Conservation (phyloP, 1,284 basidiomycete species). For the Pseudozyma tsukubaensis region DNA sequence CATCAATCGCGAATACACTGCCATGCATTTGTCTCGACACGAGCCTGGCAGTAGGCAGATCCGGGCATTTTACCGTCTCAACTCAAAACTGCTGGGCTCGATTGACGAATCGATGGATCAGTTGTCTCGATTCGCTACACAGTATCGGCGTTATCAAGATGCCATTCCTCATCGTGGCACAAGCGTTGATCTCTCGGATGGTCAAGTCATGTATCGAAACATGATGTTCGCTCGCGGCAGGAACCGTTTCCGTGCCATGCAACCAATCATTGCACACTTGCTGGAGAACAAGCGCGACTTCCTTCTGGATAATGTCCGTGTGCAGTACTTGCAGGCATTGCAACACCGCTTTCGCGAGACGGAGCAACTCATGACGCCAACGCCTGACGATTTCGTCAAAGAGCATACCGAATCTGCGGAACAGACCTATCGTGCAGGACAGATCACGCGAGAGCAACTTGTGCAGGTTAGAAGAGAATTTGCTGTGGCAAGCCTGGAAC, state of each 20-base stretch:
- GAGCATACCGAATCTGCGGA: no score
- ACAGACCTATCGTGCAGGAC: neutral
- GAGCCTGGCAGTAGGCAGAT: no score
- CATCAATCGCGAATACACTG: no score
- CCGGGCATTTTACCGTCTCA: no score
- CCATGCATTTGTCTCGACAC: no score
- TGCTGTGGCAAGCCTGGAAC: no score
- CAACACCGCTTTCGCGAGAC: conserved; percentile 1
- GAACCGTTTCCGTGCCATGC: conserved; percentile 12
- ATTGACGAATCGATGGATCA: no score
- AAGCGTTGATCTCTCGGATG: neutral
- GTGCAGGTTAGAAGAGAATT: neutral
- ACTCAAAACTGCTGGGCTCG: no score
- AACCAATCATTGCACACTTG: conserved; percentile 9
- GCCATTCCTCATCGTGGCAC: neutral
- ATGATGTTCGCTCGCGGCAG: conserved; percentile 4
- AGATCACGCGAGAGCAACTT: neutral
- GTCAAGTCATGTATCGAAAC: neutral
- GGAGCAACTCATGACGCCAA: conserved; percentile 6
- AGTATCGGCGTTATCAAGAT: conserved; percentile 2
- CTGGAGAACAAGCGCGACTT: conserved; percentile 3
- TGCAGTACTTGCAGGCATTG: neutral
- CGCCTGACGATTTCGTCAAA: conserved; percentile 1
- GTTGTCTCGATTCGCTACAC: no score
- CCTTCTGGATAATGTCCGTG: neutral